These are phyloP conservation scores for Podila verticillata DNA, from an alignment of 192 early-diverging fungal species.

Conservation along the genomic window DNA sequence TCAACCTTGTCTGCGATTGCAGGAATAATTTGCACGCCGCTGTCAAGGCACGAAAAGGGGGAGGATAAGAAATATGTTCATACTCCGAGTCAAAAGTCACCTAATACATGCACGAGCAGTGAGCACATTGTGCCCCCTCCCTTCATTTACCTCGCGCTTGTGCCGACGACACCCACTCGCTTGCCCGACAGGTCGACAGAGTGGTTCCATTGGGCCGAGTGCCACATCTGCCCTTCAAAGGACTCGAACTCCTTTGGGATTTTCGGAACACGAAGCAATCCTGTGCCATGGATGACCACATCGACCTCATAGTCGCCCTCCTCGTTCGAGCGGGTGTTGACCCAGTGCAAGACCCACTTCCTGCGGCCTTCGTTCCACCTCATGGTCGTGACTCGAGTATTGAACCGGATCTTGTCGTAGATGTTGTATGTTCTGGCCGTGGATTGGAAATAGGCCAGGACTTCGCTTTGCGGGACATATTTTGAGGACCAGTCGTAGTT, in stretches of 20 bases:
- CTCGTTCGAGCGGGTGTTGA: background rate
- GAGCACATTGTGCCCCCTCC: background rate
- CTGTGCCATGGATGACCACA: constrained; percentile 51
- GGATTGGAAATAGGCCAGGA: constrained; percentile 18
- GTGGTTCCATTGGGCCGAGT: constrained; percentile 56
- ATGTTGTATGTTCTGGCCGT: constrained; percentile 49
- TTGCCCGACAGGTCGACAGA: constrained; percentile 52
- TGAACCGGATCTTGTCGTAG: constrained; percentile 50
- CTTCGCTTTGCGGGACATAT: constrained; percentile 33
- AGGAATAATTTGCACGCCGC: constrained; percentile 53
- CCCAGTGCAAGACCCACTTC: constrained; percentile 40
- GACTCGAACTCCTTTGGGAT: constrained; percentile 52
- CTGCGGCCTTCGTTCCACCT: constrained; percentile 28
- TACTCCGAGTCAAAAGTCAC: background rate
- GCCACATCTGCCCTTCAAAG: constrained; percentile 54
- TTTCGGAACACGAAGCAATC: constrained; percentile 43
- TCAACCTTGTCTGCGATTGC: constrained; percentile 46
- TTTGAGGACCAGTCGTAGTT: constrained; percentile 54
- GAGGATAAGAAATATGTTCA: background rate
- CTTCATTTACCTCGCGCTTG: constrained; percentile 39
- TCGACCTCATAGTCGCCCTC: constrained; percentile 34
- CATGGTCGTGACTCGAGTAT: constrained; percentile 26
- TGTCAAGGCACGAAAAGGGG: background rate
- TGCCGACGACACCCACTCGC: constrained; percentile 59
- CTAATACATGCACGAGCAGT: background rate